Evolutionary conservation across 1,284 basidiomycete species (phyloP), one percentile per base, ranked within the genome.

Genomic region (Sporisorium exsertum): DNA sequence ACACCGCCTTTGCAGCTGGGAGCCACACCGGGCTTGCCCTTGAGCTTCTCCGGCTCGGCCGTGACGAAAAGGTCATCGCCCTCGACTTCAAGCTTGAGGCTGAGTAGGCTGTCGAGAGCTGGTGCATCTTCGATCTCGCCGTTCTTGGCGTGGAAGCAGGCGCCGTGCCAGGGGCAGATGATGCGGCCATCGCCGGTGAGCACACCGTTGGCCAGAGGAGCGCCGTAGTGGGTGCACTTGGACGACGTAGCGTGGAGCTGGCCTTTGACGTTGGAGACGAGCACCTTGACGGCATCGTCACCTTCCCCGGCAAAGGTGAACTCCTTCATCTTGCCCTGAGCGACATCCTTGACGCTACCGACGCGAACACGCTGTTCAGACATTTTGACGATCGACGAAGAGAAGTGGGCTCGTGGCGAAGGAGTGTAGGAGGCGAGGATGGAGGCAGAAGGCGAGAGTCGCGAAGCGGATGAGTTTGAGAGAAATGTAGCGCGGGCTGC

Each of bases 151-250:
- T 92, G 92, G 89, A 95, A 96, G 87, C 94, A 95, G 40, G 94
- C 94, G 87, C 94, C 93, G 85, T 95, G 94, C 93, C 94, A 95
- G 8, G 93, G 93, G 84, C 92, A 86, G 56, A 93, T 90, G 43
- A 95, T 89, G 74, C 93, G 87, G 8, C 92, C 94, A 81, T 93
- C 91, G 32, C 90, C 89, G 10, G 92, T 91, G 56, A 96, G 88
- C 8, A 94, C 91, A 68, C 94, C 94, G 85, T 94, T 94, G 8
- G 87, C 89, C n/a, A 95, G 88, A 10, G 91, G 76, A 13, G 93
- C 92, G 15, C 93, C 93, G 82, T 93, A 94, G 86, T 95, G 94
- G 3, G 94, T 95, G 87, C 94, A 96, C 87, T 91, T 92, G 16
- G 92, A 92, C 72, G 91, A 92, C 0, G 93, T 95, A 4, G 94